A percentile compares a stretch with the other conserved stretches of the same genome.
These are phyloP conservation scores for Arthrinium phaeospermum DNA, from an alignment of 2,329 filamentous ascomycete genomes.

Conservation along the genomic window DNA sequence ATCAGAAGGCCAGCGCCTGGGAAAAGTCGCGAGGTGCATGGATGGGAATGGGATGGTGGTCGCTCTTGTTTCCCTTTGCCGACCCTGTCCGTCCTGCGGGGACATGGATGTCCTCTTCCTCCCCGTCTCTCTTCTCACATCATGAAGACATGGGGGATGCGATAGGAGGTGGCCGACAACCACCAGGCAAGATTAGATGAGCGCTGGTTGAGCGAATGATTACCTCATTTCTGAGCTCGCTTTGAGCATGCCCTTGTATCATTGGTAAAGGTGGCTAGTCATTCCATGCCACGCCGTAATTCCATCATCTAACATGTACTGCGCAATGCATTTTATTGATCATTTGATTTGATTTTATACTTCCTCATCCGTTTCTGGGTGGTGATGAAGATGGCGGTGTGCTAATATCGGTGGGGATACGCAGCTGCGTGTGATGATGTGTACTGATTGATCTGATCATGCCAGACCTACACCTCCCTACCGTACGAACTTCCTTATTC, in stretches of 20 bases:
- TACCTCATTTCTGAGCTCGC: slow-evolving; percentile 18
- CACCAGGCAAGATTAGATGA: slow-evolving; percentile 14
- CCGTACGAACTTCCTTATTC: slow-evolving; percentile 1
- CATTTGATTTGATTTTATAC: slow-evolving; percentile 10
- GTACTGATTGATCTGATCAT: slow-evolving; percentile 16
- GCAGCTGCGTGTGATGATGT: slow-evolving; percentile 18
- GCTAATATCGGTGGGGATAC: slow-evolving; percentile 14
- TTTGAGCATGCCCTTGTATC: slow-evolving; percentile 16
- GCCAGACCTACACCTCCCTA: slow-evolving; percentile 10
- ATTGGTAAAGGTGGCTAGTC: slow-evolving; percentile 2
- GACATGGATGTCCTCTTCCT: neutral
- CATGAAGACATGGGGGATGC: slow-evolving; percentile 12
- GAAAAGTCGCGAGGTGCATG: neutral
- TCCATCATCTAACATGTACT: slow-evolving; percentile 10
- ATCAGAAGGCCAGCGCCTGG: slow-evolving; percentile 14
- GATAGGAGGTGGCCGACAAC: slow-evolving; percentile 14
- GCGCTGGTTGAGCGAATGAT: slow-evolving; percentile 17
- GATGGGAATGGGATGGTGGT: neutral
- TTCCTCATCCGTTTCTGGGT: neutral
- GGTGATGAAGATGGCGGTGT: slow-evolving; percentile 10
- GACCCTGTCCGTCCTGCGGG: slow-evolving; percentile 16
- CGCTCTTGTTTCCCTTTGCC: neutral
- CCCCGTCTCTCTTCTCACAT: neutral
- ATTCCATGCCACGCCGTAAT: slow-evolving; percentile 14
- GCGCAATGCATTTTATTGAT: neutral